Evolutionary conservation across 2,329 filamentous ascomycete genomes (phyloP).

Genomic region (Onygena corvina): DNA sequence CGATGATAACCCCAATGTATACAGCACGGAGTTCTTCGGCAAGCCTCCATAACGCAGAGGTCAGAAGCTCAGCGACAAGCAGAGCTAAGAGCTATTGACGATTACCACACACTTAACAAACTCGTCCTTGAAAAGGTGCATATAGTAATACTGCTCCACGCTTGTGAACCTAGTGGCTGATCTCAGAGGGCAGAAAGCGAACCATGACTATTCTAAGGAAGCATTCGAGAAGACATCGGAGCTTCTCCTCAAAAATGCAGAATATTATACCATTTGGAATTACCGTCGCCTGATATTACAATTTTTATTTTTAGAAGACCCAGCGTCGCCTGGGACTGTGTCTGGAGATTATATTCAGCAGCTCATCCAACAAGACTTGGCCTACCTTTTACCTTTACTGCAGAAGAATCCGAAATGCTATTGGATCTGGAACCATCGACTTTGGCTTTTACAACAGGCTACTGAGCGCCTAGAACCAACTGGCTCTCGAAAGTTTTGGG

Average conservation of each 20-base stretch:
- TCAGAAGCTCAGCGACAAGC: constrained; percentile 59
- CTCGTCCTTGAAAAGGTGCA: constrained; percentile 54
- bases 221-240: constrained; percentile 35
- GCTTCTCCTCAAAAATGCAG: constrained; percentile 35
- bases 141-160: background rate
- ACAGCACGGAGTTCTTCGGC: constrained; percentile 75
- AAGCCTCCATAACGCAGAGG: constrained; percentile 44
- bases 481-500: constrained; percentile 58
- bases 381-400: constrained; percentile 72
- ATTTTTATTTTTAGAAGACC: constrained; percentile 40
- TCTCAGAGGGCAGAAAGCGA: constrained; percentile 24
- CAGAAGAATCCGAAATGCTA: constrained; percentile 90
- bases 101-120: constrained; percentile 61
- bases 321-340: constrained; percentile 17
- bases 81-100: constrained; percentile 62
- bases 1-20: constrained; percentile 5
- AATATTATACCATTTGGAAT: constrained; percentile 41
- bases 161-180: background rate
- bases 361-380: constrained; percentile 59
- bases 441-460: constrained; percentile 68
- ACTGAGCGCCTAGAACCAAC: constrained; percentile 49
- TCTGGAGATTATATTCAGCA: constrained; percentile 36
- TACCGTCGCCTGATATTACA: constrained; percentile 56
- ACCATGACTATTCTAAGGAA: constrained; percentile 32
- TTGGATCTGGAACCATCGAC: constrained; percentile 96